Conservation (phyloP, 352 stramenopile genomes). For the Pythium periplocum region DNA sequence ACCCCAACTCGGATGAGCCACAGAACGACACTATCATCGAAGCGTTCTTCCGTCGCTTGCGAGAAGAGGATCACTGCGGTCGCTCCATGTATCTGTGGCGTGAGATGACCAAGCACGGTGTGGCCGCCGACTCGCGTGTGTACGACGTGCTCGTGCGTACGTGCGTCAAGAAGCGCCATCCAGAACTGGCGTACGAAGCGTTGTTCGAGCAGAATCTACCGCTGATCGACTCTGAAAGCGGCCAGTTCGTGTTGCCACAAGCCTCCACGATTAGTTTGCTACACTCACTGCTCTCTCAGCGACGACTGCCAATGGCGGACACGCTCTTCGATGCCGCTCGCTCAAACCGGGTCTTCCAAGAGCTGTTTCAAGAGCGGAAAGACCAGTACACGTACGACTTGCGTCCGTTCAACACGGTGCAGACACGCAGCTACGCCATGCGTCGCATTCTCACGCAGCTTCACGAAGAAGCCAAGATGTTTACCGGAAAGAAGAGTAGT, state of each 20-base stretch:
- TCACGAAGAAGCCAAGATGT: constrained; percentile 28
- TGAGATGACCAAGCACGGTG: constrained; percentile 72
- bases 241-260: constrained; percentile 57
- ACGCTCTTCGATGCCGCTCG: constrained; percentile 52
- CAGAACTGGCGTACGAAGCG: constrained; percentile 66
- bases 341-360: constrained; percentile 42
- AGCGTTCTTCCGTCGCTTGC: constrained; percentile 75
- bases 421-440: constrained; percentile 60
- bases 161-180: constrained; percentile 81
- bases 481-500: constrained; percentile 21
- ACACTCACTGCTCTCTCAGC: constrained; percentile 67
- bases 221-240: constrained; percentile 36
- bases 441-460: constrained; percentile 54
- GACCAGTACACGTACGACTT: constrained; percentile 59
- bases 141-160: constrained; percentile 80
- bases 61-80: constrained; percentile 82
- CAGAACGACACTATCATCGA: constrained; percentile 62
- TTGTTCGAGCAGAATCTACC: constrained; percentile 61
- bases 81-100: constrained; percentile 83
- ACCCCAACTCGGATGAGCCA: constrained; percentile 73
- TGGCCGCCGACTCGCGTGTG: constrained; percentile 60
- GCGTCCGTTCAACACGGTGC: constrained; percentile 43
- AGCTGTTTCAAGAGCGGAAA: constrained; percentile 43
- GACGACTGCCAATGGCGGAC: constrained; percentile 56
- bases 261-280: constrained; percentile 56